These are phyloP conservation scores for Fusarium vanettenii DNA, from an alignment of 2,329 filamentous ascomycete species.

Conservation along the genomic window DNA sequence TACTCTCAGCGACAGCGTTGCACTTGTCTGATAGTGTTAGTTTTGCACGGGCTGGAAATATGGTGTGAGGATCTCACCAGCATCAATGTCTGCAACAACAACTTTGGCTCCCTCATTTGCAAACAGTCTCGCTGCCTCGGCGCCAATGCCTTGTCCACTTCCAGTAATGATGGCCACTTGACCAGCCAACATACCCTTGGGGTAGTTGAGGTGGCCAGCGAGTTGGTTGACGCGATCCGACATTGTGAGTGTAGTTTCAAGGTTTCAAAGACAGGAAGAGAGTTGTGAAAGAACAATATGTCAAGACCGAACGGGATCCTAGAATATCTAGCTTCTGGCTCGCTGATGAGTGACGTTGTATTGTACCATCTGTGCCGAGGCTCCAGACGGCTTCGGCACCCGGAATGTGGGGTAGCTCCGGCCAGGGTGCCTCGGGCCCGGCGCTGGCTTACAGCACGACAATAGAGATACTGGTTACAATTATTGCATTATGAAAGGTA, in stretches of 20 bases:
- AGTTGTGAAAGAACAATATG: neutral
- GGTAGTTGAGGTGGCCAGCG: constrained; percentile 83
- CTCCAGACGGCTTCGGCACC: constrained; percentile 37
- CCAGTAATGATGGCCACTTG: constrained; percentile 92
- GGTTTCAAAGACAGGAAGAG: no score
- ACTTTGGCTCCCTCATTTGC: constrained; percentile 91
- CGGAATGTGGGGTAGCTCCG: constrained; percentile 41
- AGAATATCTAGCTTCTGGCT: neutral
- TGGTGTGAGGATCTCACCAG: constrained; percentile 56
- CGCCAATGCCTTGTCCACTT: constrained; percentile 87
- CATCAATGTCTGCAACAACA: constrained; percentile 85
- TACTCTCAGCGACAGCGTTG: constrained; percentile 73
- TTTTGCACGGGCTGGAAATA: no score
- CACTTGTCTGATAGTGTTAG: constrained; percentile 69
- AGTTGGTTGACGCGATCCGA: constrained; percentile 75
- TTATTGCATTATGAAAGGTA: neutral
- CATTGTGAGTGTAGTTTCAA: constrained; percentile 51
- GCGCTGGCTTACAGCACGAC: neutral
- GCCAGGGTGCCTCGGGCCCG: neutral
- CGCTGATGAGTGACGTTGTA: constrained; percentile 2
- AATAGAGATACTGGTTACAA: neutral
- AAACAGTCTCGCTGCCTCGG: constrained; percentile 83
- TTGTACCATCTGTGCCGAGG: constrained; percentile 41
- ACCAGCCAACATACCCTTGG: constrained; percentile 79
- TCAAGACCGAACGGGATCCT: no score